Base-by-base conservation (phyloP, 306 rosid species). In the Pterocarpus santalinus region DNA sequence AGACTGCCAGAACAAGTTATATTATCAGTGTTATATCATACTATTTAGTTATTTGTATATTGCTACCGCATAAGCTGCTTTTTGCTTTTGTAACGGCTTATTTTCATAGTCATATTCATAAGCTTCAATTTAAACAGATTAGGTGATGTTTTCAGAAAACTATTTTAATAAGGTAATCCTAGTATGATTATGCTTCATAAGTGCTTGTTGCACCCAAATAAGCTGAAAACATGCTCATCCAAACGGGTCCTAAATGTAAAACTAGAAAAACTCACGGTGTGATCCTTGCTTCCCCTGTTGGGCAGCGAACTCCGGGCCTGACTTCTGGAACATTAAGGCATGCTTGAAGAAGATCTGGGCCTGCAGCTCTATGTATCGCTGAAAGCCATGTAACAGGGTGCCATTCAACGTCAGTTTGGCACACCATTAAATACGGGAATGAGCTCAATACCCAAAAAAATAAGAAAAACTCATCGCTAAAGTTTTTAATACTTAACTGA, bases 341-440 rank as follows among this genome's bases (percentile, higher is more conserved):
- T 4, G 95, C 97, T 82, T 84, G 80, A 57, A 79, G 81, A 63
- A 94, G 97, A 65, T 94, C 92, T 7, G 94, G 94, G 13, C 98
- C 97, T 5, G 98, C 95, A 65, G 95, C 97, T 69, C 87, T 82
- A 78, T 94, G 98, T 68, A 94, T 90, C 35, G 98, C 98, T 94
- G 81, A 17, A 77, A 72, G 17, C 65, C n/a, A 53, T 3, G 34
- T 13, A 56, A 8, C 64, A 39, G 17, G 44, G 60, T n/a, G 69
- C 41, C 65, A 39, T 7, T 6, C 38, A 9, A 2, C 10, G 32
- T n/a, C 9, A 56, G 62, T 17, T 16, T 56, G 62, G 11, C 16
- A 56, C 32, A 16, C 11, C 32, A 56, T 5, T 16, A 13, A 9
- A 8, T 47, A 47, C 15, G 14, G 28, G 28, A 1, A 22, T 22